phyloP scores from a whole-genome alignment of 352 stramenopile genomes.

The Albugo candida region DNA sequence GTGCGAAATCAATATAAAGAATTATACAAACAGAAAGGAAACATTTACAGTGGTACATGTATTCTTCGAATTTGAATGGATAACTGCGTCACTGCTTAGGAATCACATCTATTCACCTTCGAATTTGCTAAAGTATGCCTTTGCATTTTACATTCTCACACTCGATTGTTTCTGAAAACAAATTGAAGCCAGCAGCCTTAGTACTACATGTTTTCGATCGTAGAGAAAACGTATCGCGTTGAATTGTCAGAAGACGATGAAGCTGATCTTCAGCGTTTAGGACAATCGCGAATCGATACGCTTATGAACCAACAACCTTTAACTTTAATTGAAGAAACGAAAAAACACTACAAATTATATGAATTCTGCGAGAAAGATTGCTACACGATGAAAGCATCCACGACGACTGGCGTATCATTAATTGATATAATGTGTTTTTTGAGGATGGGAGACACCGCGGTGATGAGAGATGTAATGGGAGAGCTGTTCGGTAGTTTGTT shows the following conservation, averaged over 20 bases:
- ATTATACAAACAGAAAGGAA: too few species aligned
- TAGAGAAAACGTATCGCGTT: constrained; percentile 67
- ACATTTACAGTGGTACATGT: too few species aligned
- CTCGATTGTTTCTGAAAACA: too few species aligned
- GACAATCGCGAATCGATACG: constrained; percentile 58
- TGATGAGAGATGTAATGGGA: constrained; percentile 53
- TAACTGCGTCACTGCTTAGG: too few species aligned
- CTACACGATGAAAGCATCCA: constrained; percentile 69
- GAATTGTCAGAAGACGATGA: constrained; percentile 63
- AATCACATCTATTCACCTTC: too few species aligned
- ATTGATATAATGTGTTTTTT: constrained; percentile 66
- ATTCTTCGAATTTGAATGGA: too few species aligned
- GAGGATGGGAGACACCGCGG: constrained; percentile 40
- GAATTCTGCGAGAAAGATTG: constrained; percentile 68
- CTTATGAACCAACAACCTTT: constrained; percentile 70
- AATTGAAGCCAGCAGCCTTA: background rate
- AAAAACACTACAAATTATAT: constrained; percentile 47
- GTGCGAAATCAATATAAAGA: too few species aligned
- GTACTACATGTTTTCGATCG: constrained; percentile 58
- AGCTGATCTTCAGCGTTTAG: constrained; percentile 61
- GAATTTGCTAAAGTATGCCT: too few species aligned
- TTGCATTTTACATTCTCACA: too few species aligned
- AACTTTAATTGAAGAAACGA: constrained; percentile 42
- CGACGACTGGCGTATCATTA: constrained; percentile 41
- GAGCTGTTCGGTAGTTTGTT: constrained; percentile 70